Percentiles rank a stretch among this genome's conserved stretches.
Evolutionary conservation across 2,329 filamentous ascomycete genomes (phyloP).

Genomic region (Tolypocladium tropicale): DNA sequence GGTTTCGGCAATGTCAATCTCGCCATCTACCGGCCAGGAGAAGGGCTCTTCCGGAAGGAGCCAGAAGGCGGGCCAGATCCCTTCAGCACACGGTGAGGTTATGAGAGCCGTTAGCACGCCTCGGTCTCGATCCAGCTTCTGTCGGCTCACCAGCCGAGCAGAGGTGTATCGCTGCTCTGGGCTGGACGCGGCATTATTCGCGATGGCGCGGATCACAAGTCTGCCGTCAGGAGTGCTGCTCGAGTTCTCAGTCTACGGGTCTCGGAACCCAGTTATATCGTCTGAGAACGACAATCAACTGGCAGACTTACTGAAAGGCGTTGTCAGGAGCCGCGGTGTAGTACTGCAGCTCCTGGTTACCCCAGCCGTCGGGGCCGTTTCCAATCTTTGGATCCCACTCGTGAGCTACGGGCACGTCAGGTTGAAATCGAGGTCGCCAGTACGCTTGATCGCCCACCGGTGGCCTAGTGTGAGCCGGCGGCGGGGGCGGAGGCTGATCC

Average conservation of each 20-base stretch:
- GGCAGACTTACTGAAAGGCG: conserved; percentile 34
- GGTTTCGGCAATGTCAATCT: conserved; percentile 51
- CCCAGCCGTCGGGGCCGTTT: conserved; percentile 49
- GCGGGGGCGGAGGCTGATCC: conserved; percentile 3
- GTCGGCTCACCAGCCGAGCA: conserved; percentile 42
- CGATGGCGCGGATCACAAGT: conserved; percentile 42
- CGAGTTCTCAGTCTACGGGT: neutral
- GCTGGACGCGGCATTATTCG: conserved; percentile 19
- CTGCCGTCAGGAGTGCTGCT: conserved; percentile 33
- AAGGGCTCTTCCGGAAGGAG: conserved; percentile 48
- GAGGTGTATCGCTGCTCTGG: conserved; percentile 38
- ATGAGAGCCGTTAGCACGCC: conserved; percentile 43
- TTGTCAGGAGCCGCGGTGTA: conserved; percentile 40
- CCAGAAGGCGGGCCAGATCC: conserved; percentile 55
- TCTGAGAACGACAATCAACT: no score
- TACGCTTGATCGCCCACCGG: conserved; percentile 22
- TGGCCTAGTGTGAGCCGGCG: neutral
- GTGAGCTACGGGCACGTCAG: conserved; percentile 31
- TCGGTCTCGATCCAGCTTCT: conserved; percentile 37
- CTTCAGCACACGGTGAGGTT: conserved; percentile 39
- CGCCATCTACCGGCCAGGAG: conserved; percentile 47
- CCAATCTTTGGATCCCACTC: conserved; percentile 46
- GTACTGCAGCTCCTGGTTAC: conserved; percentile 49
- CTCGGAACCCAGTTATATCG: neutral
- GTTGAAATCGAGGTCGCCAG: conserved; percentile 42